These are phyloP conservation scores for Xylaria cubensis DNA, from an alignment of 495 filamentous ascomycete genomes.

Conservation along the genomic window DNA sequence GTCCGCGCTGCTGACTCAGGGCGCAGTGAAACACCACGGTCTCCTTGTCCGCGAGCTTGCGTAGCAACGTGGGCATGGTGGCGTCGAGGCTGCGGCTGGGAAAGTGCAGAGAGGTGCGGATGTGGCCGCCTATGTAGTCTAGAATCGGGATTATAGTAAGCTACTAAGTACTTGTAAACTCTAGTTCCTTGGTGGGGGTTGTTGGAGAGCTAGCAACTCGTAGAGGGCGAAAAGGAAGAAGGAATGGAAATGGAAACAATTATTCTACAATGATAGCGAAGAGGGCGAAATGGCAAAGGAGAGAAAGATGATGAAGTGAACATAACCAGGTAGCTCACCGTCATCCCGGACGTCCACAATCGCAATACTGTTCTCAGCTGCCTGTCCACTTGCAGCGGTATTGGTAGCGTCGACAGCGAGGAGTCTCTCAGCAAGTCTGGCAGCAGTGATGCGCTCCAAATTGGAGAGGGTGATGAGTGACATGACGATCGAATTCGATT, in stretches of 20 bases:
- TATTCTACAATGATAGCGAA: neutral
- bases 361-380: slow-evolving; percentile 57
- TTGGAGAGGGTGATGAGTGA: slow-evolving; percentile 62
- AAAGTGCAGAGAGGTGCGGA: slow-evolving; percentile 74
- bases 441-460: slow-evolving; percentile 69
- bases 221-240: neutral
- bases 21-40: slow-evolving; percentile 94
- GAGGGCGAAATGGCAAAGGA: neutral
- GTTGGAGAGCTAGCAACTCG: neutral
- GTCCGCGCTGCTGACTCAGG: slow-evolving; percentile 87
- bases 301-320: neutral
- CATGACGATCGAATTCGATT: slow-evolving; percentile 45
- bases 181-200: neutral
- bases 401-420: slow-evolving; percentile 37
- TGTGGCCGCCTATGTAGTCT: slow-evolving; percentile 96
- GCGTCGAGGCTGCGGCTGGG: slow-evolving; percentile 76
- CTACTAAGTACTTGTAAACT: neutral
- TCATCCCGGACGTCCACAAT: slow-evolving; percentile 91
- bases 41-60: slow-evolving; percentile 76
- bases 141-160: neutral
- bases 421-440: slow-evolving; percentile 64
- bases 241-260: neutral
- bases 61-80: slow-evolving; percentile 80
- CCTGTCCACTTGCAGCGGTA: slow-evolving; percentile 7
- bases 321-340: slow-evolving; percentile 54